A percentile compares a stretch with the other conserved stretches of the same genome.
Conservation (phyloP, 176 grass and related monocot species). For the Ensete glaucum region DNA sequence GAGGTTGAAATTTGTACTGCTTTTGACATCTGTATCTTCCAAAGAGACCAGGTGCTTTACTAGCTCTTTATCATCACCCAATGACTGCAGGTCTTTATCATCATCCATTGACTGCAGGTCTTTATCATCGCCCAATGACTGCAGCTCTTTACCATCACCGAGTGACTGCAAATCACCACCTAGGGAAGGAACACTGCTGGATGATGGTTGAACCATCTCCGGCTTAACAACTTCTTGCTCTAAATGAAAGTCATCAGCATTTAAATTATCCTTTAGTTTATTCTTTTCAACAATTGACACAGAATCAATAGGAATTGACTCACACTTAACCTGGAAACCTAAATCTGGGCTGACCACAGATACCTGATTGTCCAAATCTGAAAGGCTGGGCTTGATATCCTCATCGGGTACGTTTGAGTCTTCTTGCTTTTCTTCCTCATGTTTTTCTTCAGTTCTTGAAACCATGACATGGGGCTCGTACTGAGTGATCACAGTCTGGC, state of each 20-base stretch:
- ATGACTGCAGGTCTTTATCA: conserved; percentile 62
- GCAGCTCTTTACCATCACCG: conserved; percentile 44
- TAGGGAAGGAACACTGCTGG: conserved; percentile 53
- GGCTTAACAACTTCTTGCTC: conserved; percentile 91
- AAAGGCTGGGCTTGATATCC: conserved; percentile 13
- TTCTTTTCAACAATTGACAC: conserved; percentile 87
- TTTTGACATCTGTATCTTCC: conserved; percentile 58
- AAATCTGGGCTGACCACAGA: conserved; percentile 79
- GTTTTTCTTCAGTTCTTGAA: not conserved
- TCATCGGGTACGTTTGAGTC: conserved; percentile 7
- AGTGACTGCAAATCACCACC: conserved; percentile 58
- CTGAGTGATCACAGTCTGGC: not conserved
- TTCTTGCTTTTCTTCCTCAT: not conserved
- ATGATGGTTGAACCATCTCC: conserved; percentile 77
- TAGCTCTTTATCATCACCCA: conserved; percentile 48
- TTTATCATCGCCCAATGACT: conserved; percentile 32
- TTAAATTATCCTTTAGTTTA: conserved; percentile 89
- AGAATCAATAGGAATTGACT: conserved; percentile 86
- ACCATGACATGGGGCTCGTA: not conserved
- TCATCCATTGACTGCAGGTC: conserved; percentile 17
- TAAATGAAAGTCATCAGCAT: conserved; percentile 99
- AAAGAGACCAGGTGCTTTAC: conserved; percentile 59
- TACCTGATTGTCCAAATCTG: conserved; percentile 78
- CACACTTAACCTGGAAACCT: conserved; percentile 84
- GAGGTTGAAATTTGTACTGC: conserved; percentile 35